Base-by-base conservation (phyloP, 345 rosid species). In the Eutrema japonicum region DNA sequence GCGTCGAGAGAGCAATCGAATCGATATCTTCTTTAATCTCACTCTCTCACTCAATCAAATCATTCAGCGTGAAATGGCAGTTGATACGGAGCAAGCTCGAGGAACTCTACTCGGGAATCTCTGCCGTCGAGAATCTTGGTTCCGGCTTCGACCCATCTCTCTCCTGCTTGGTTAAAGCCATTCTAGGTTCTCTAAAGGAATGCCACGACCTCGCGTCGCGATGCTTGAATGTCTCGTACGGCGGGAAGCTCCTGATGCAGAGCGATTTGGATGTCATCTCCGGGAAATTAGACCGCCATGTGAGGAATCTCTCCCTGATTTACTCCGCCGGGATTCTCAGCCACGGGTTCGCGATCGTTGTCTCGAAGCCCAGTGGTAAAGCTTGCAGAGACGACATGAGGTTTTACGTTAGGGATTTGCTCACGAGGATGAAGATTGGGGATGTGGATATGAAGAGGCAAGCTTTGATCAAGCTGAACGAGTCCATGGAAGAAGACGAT, bases 231-330 rank as follows among this genome's bases (percentile, higher is more conserved):
- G 80, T 85, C 55, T 83, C 90, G 9, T 90, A 79, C 83, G 82
- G 85, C 60, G 98, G 98, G n/a, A 90, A 90, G 89, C 93, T 93
- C 7, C 73, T 90, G 84, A 93, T 93, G 98, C 96, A 93, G 82
- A 93, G 98, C 62, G 92, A 90, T 78, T 81, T 93, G 71, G 96
- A 93, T 78, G 82, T 85, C 10, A 55, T 91, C 55, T 80, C 84
- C 1, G 70, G 84, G 1, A 93, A 80, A 66, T 79, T 91, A 27
- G 92, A 86, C 43, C 51, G 42, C 0, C 88, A 85, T 18, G 68
- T 82, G 30, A 84, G 82, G 81, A 81, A 81, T 66, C 80, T 93
- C 13, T 75, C 86, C 35, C 87, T 80, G 76, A 69, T 91, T 74
- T 86, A 85, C 82, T 76, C 82, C 2, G 80, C 82, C 10, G 94